phyloP scores from a whole-genome alignment of 805 yeast species.

The Pichia occidentalis region DNA sequence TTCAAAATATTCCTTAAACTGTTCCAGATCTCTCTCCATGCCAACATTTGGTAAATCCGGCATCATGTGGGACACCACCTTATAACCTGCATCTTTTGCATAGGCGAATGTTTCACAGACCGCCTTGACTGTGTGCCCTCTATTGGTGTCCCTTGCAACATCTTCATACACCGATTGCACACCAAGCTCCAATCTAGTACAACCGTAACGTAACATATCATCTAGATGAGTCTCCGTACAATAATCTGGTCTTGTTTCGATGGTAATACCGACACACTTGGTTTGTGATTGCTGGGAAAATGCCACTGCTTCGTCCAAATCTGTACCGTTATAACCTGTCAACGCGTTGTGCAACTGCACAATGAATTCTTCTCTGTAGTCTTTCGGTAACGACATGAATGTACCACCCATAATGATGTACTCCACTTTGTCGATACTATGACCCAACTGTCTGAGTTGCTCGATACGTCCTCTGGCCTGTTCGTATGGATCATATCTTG shows the following conservation, averaged over 20 bases:
- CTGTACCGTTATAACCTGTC: constrained; percentile 82
- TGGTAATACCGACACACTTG: constrained; percentile 97
- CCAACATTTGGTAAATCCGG: constrained; percentile 98
- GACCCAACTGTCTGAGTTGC: constrained; percentile 91
- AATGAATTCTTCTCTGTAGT: constrained; percentile 85
- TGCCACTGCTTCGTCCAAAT: constrained; percentile 83
- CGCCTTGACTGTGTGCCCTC: constrained; percentile 95
- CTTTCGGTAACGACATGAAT: constrained; percentile 88
- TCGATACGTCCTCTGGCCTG: constrained; percentile 97
- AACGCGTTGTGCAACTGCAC: constrained; percentile 89
- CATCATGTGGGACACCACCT: constrained; percentile 98
- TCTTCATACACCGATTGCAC: constrained; percentile 97
- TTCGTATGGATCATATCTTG: constrained; percentile 96
- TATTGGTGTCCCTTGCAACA: constrained; percentile 95
- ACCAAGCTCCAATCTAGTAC: constrained; percentile 94
- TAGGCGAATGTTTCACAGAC: constrained; percentile 93
- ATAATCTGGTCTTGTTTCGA: constrained; percentile 97
- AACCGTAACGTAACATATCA: constrained; percentile 94
- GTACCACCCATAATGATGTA: constrained; percentile 99
- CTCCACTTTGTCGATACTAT: constrained; percentile 94
- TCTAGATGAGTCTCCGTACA: constrained; percentile 93
- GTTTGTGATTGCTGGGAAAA: constrained; percentile 92
- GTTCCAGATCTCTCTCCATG: constrained; percentile 95
- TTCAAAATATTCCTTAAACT: constrained; percentile 92
- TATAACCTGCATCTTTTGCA: constrained; percentile 98